Percentiles rank a stretch among this genome's conserved stretches.
phyloP scores from a whole-genome alignment of 2,329 filamentous ascomycete species.

The Verticillium klebahnii region DNA sequence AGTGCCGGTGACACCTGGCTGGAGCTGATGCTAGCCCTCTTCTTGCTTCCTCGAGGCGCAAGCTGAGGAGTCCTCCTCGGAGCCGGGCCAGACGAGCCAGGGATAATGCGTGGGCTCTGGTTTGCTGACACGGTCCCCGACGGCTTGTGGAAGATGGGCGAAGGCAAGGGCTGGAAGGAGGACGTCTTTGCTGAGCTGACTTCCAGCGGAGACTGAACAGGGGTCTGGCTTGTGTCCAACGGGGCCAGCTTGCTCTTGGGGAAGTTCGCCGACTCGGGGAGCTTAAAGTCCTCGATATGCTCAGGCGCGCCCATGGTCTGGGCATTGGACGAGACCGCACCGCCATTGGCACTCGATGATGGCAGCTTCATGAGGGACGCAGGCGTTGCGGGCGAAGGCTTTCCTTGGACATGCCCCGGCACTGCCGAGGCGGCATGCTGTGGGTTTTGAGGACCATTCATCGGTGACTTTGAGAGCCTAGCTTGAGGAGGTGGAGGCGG shows the following conservation, averaged over 20 bases:
- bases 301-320: conserved; percentile 41
- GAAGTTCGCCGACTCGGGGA: conserved; percentile 67
- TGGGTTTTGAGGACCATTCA: conserved; percentile 51
- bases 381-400: conserved; percentile 70
- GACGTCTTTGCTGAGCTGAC: conserved; percentile 41
- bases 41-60: conserved; percentile 57
- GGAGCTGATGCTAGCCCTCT: conserved; percentile 66
- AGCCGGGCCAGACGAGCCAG: conserved; percentile 42
- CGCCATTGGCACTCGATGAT: conserved; percentile 43
- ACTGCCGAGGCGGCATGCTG: conserved; percentile 16
- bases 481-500: conserved; percentile 64
- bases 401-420: conserved; percentile 26
- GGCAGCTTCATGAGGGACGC: conserved; percentile 81
- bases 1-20: conserved; percentile 82
- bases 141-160: conserved; percentile 39
- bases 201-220: conserved; percentile 36
- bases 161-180: conserved; percentile 40
- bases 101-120: conserved; percentile 61
- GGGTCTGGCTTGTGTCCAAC: conserved; percentile 44
- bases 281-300: conserved; percentile 53
- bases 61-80: conserved; percentile 51
- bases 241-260: conserved; percentile 37
- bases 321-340: conserved; percentile 31
- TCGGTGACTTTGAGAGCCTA: conserved; percentile 57
- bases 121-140: conserved; percentile 46